Evolutionary conservation across 169 alveolate species (phyloP), one percentile per base, ranked within the genome.

Genomic region (Plasmodium blacklocki): DNA sequence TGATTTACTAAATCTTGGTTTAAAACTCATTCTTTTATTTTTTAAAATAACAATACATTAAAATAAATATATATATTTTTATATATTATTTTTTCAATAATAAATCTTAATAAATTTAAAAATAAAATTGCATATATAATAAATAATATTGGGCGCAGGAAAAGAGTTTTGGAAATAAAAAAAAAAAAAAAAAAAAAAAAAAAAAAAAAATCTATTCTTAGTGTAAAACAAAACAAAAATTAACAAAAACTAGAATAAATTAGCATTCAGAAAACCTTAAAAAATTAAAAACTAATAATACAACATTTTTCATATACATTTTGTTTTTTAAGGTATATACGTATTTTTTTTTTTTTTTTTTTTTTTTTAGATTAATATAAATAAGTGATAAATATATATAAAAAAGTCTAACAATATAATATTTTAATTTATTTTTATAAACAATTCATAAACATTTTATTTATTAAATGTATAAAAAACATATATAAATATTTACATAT

Each of bases 11-110:
- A 74, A 92, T 64, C 91, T 73, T 50, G 94, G 89, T 72, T 72
- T 92, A 86, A 88, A 92, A 26, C 89, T 88, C 94, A 91, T 91
- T 71, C 66, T 88, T 56, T 56, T 12, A 63, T 72, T 66, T 68
- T n/a, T 67, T 80, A 15, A 70, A 68, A 68, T 68, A 43, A 80
- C 45, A 80, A 59, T 50, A 68, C 72, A 68, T 56, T 80, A 80
- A 66, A 80, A 68, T 80, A 29, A 19, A 47, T 80, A 21, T 45
- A 64, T 58, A 64, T 39, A 39, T 39, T 39, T 39, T 39, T 39
- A 39, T 74, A 62, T 59, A 76, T 64, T 76, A 52, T 56, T 39
- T 67, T 23, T 68, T 21, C 63, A 32, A 39, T 47, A 56, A 72
- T 50, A 68, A n/a, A 29, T 68, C 56, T 70, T 80, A 80, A 80